Percentiles rank a stretch among this genome's conserved stretches.
Evolutionary conservation across 2,329 filamentous ascomycete species (phyloP).

Genomic region (Nemania diffusa): DNA sequence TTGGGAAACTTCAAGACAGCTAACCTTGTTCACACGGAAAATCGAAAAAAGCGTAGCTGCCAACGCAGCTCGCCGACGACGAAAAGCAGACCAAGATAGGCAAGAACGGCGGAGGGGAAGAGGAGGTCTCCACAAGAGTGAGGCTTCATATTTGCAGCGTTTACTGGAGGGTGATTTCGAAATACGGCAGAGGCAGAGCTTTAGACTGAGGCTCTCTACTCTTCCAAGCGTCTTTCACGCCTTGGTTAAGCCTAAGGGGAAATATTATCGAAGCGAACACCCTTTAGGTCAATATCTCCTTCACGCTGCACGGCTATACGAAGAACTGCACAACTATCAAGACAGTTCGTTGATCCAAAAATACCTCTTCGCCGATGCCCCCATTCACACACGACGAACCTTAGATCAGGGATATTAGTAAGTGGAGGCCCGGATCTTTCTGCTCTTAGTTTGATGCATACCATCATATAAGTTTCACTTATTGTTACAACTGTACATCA

Average conservation of each 20-base stretch:
- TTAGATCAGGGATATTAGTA: conserved; percentile 48
- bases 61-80: not conserved
- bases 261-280: not conserved
- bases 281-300: conserved; percentile 27
- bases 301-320: conserved; percentile 26
- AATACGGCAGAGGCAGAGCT: not conserved
- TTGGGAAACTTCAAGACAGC: conserved; percentile 33
- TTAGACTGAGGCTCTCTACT: not conserved
- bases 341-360: conserved; percentile 30
- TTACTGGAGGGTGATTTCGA: not conserved
- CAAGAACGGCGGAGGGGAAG: conserved; percentile 4
- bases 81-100: not conserved
- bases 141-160: not conserved
- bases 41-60: conserved; percentile 5
- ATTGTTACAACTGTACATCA: not conserved
- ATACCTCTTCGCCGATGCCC: conserved; percentile 35
- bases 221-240: not conserved
- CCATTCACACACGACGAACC: conserved; percentile 45
- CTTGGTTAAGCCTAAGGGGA: not conserved
- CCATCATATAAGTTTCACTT: not conserved
- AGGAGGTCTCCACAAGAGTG: not conserved
- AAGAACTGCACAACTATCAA: conserved; percentile 25
- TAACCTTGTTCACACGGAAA: conserved; percentile 20
- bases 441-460: not conserved
- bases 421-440: not conserved